phyloP scores from a whole-genome alignment of 2,329 filamentous ascomycete genomes.

The Chaetoscypha palmicola region DNA sequence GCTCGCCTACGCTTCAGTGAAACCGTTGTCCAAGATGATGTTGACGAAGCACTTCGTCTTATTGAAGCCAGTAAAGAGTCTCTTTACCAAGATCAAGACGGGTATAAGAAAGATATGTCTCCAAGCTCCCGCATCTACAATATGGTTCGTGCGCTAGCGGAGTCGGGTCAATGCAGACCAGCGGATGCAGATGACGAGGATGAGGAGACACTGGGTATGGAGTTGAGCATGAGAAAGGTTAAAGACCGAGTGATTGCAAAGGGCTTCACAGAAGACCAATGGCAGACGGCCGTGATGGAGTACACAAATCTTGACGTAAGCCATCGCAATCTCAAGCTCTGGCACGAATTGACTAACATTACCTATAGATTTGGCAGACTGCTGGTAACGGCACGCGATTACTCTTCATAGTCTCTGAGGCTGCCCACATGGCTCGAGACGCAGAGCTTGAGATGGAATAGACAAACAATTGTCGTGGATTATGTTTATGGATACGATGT shows the following conservation, averaged over 20 bases:
- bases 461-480: neutral
- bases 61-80: slow-evolving; percentile 92
- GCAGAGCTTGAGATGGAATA: slow-evolving; percentile 24
- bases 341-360: slow-evolving; percentile 33
- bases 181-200: slow-evolving; percentile 54
- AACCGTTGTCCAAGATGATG: slow-evolving; percentile 81
- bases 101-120: slow-evolving; percentile 61
- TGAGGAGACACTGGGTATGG: slow-evolving; percentile 55
- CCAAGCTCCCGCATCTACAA: slow-evolving; percentile 90
- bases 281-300: slow-evolving; percentile 78
- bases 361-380: slow-evolving; percentile 67
- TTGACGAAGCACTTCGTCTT: slow-evolving; percentile 87
- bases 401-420: slow-evolving; percentile 58
- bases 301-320: slow-evolving; percentile 86
- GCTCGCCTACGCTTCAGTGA: slow-evolving; percentile 85
- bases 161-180: slow-evolving; percentile 58
- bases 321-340: slow-evolving; percentile 28
- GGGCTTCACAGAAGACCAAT: slow-evolving; percentile 93
- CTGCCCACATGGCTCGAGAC: slow-evolving; percentile 34
- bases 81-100: slow-evolving; percentile 63
- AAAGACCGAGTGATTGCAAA: slow-evolving; percentile 89
- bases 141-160: slow-evolving; percentile 80
- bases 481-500: slow-evolving; percentile 4
- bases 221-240: slow-evolving; percentile 82
- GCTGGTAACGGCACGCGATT: slow-evolving; percentile 62